Evolutionary conservation across 225 moss, liverwort and hornwort species (phyloP), one percentile per base, ranked within the genome.

Genomic region (Pleurozium schreberi): DNA sequence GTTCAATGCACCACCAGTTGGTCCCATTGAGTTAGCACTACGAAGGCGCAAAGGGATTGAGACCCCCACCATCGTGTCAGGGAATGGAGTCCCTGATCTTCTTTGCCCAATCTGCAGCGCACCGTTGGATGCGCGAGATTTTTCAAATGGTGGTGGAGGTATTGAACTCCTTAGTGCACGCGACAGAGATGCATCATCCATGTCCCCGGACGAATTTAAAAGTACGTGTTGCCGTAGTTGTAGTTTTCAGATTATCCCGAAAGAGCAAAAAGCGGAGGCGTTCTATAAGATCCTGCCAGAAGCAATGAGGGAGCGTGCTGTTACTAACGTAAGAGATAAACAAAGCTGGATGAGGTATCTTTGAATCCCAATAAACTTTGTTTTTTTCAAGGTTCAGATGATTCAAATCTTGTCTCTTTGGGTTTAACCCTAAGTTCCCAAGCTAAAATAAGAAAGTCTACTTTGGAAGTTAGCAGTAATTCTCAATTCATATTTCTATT

Each of bases 41-140:
- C 91, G 92, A 43, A 85, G 92, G 88, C 94, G 90, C 62, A 83
- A 62, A 84, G 93, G 93, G 47, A 91, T 86, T 52, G 90, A 89
- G 52, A 91, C 85, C 69, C 91, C 88, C 77, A 82, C 84, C 47
- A 36, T 91, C 25, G 45, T 68, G 43, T 71, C 91, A 38, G 58
- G 67, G 25, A 87, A 87, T 75, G 52, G 71, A 57, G 87, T 90
- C 31, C 65, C 75, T 82, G 95, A 96, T 66, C 85, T 93, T 63
- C 82, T 97, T 43, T 99, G 99, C 89, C 86, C 96, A 90, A 93
- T 99, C 90, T 97, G 99, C 81, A 89, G 90, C 92, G 96, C 96
- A 68, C 99, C 99, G 1, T 89, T 97, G 59, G 93, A 95, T 88
- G 88, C 68, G 19, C 93, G 93, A 69, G 93, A 96, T 83, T 89